Evolutionary conservation across 1,139 yeast species (phyloP), one percentile per base, ranked within the genome.

Genomic region (Kazachstania sp.): DNA sequence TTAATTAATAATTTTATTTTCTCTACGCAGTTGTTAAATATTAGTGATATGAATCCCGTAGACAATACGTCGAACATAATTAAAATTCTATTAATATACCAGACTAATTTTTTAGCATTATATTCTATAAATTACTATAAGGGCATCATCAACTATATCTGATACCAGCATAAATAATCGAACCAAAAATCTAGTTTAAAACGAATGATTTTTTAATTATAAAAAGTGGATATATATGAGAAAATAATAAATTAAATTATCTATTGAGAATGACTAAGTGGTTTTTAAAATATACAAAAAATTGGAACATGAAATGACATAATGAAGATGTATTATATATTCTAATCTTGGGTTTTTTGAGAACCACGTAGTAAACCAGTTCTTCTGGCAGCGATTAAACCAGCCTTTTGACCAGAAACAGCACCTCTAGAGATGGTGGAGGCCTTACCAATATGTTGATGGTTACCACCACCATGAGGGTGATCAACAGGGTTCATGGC

Each of bases 401-500:
- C 98, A 74, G 95, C 96, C 95, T 92, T 92, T 82, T 92, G 98
- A 88, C 98, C 98, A 70, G 98, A 79, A 74, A 92, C 98, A 68
- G 98, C 97, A 76, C 95, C 95, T 86, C 98, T 88, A 67, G 96
- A 84, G 71, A 92, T 92, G 71, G 98, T 92, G 70, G 98, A 92
- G 72, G 98, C 98, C 85, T 92, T 92, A 90, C 98, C 97, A 83
- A 92, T 92, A 77, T 92, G 98, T 83, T 92, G 98, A 79, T 92
- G 98, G 97, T 92, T 92, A 92, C 98, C 98, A 90, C 98, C 98
- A 86, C 98, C 98, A 77, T 90, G 97, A 74, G 97, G 97, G 81
- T 90, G 97, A 75, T 90, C 97, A 73, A 90, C 97, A 77, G 97
- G 97, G 81, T 88, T 83, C 96, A 88, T 88, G 74, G 96, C 96